Conservation (phyloP, 345 rosid species). For the Populus euphratica region DNA sequence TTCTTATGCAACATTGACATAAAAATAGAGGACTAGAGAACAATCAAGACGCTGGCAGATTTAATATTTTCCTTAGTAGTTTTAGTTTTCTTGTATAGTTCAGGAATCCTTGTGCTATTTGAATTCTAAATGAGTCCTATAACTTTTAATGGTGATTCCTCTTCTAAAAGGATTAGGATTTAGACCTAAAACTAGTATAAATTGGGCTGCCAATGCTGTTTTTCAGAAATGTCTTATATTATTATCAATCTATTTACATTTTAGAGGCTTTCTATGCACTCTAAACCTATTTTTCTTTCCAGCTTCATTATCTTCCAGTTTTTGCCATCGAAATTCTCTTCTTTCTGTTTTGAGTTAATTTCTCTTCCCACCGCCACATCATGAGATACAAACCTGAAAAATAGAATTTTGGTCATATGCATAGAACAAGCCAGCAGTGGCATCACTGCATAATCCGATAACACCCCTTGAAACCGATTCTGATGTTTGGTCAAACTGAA, state of each 20-base stretch:
- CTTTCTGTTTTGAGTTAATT: background rate
- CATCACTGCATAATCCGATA: constrained; percentile 94
- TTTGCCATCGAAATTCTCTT: background rate
- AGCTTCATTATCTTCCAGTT: background rate
- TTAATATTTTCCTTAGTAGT: background rate
- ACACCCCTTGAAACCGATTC: constrained; percentile 86
- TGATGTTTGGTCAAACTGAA: constrained; percentile 83
- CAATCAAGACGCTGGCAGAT: no score
- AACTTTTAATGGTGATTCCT: background rate
- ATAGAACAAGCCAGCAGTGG: constrained; percentile 93
- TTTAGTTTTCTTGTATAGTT: background rate
- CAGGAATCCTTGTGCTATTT: background rate
- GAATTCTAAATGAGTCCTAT: background rate
- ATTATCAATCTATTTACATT: background rate
- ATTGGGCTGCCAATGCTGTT: background rate
- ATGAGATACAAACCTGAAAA: constrained; percentile 61
- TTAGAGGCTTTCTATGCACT: background rate
- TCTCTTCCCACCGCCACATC: background rate
- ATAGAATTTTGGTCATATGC: constrained; percentile 95
- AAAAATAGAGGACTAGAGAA: constrained; percentile 6
- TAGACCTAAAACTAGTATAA: background rate
- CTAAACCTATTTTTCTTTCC: background rate
- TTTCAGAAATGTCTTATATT: background rate
- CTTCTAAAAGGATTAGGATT: background rate
- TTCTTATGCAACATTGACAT: constrained; percentile 5